Percentiles rank a stretch among this genome's conserved stretches.
These are phyloP conservation scores for Diplodia seriata DNA, from an alignment of 2,329 filamentous ascomycete species.

Conservation along the genomic window DNA sequence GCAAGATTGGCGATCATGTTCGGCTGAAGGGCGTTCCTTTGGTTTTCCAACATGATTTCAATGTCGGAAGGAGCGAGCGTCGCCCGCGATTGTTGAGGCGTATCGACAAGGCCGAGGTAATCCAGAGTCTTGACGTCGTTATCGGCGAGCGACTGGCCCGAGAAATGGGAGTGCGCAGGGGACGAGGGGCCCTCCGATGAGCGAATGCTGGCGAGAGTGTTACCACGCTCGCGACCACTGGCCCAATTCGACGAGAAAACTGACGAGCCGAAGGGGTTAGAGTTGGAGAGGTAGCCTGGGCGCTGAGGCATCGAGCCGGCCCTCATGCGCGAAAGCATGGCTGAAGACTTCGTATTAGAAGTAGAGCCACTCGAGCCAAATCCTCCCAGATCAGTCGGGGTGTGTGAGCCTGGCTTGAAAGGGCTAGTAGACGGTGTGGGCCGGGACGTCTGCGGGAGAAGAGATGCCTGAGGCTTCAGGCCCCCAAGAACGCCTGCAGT, in stretches of 20 bases:
- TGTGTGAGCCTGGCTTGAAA: constrained; percentile 70
- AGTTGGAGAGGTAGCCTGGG: constrained; percentile 64
- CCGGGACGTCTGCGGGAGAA: constrained; percentile 78
- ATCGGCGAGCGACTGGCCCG: constrained; percentile 82
- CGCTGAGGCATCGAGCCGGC: constrained; percentile 95
- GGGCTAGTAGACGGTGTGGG: constrained; percentile 87
- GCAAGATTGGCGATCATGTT: constrained; percentile 68
- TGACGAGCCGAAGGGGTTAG: constrained; percentile 81
- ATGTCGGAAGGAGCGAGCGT: constrained; percentile 69
- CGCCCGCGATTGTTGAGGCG: constrained; percentile 79
- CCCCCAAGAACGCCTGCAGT: constrained; percentile 71
- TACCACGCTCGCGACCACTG: constrained; percentile 78
- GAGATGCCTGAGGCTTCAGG: constrained; percentile 60
- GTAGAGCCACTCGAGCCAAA: constrained; percentile 50
- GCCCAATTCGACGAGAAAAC: constrained; percentile 90
- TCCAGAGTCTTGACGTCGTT: constrained; percentile 92
- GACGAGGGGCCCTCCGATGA: constrained; percentile 90
- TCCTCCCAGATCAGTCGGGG: constrained; percentile 45
- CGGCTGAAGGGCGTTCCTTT: constrained; percentile 62
- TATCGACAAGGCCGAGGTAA: constrained; percentile 93
- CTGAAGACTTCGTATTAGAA: constrained; percentile 58
- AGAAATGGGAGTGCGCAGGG: constrained; percentile 84
- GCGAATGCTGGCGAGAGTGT: constrained; percentile 86
- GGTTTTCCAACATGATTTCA: constrained; percentile 59
- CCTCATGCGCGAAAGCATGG: constrained; percentile 81